Evolutionary conservation across 495 filamentous ascomycete species (phyloP), one percentile per base, ranked within the genome.

Genomic region (Neurospora tetrasperma): DNA sequence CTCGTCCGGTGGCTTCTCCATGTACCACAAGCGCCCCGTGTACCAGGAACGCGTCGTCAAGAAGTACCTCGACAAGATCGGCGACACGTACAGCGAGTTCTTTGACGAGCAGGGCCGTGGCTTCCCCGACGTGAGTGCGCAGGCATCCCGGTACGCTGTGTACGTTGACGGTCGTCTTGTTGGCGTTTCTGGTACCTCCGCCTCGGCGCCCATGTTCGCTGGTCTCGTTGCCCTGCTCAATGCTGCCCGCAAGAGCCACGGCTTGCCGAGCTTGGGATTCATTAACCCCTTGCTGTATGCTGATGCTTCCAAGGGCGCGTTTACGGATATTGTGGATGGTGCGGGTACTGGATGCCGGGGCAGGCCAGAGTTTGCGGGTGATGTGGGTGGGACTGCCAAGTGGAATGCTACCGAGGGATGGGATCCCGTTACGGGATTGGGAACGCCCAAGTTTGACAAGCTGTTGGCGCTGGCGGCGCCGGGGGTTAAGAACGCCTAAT

Each of bases 251-350:
- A 80, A 90, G 46, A 79, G 85, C 1, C 83, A 83, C 20, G 86
- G 86, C 27, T 79, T 88, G 76, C 82, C 87, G 0, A 80, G 86
- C 0, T 78, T 94, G 70, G 92, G 92, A 0, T 94, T 93, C 83
- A 76, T 93, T 42, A 94, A 94, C 78, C 91, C 91, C 0, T 92
- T 89, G 89, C 75, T 94, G 39, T 94, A 93, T 80, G 81, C 82
- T 11, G 94, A 93, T 80, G 81, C 82, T 11, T 12, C 79, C 81
- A 54, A 72, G 79, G 35, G 3, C 11, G 89, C 83, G 1, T 81
- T 93, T 70, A 92, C 86, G 16, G 92, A 94, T 75, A 88, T 94
- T 69, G 84, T 83, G 4, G 69, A 76, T 12, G 90, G 90, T 1
- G 86, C 86, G 6, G 89, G 87, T 43, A 84, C 81, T 0, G 92